phyloP scores from a whole-genome alignment of 2,329 filamentous ascomycete genomes.

The Xylogone sp. region DNA sequence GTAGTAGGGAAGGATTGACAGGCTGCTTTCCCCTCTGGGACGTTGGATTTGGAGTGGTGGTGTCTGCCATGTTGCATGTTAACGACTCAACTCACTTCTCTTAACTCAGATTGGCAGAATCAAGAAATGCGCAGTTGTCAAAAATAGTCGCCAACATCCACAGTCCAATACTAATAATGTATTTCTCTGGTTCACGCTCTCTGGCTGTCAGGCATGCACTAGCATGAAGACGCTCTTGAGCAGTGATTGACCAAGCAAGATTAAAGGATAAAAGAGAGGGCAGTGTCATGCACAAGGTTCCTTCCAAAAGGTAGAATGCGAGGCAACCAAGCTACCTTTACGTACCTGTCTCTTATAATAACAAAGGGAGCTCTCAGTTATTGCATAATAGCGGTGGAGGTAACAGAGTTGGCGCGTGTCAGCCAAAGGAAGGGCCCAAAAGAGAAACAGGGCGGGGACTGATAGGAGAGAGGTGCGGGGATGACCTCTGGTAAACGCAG shows the following conservation, averaged over 20 bases:
- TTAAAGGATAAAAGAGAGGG: too few species aligned
- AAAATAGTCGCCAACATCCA: background rate
- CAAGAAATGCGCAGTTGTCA: background rate
- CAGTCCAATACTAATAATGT: too few species aligned
- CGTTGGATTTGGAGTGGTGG: background rate
- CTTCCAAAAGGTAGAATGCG: too few species aligned
- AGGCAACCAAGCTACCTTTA: background rate
- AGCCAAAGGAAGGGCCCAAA: background rate
- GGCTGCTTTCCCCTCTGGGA: background rate
- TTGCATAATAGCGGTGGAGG: background rate
- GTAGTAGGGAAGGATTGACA: background rate
- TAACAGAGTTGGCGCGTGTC: background rate
- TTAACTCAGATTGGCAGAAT: background rate
- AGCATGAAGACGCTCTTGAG: too few species aligned
- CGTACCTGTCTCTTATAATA: background rate
- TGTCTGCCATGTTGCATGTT: slow-evolving; percentile 25
- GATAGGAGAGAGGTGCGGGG: too few species aligned
- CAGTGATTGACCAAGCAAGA: too few species aligned
- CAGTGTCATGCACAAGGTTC: too few species aligned
- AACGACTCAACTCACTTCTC: slow-evolving; percentile 6
- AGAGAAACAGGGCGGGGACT: background rate
- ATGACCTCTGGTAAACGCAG: too few species aligned
- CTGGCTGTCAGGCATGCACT: too few species aligned
- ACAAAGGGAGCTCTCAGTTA: background rate
- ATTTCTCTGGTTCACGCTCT: too few species aligned